These are phyloP conservation scores for Candida manassasensis DNA, from an alignment of 805 yeast genomes.

Conservation along the genomic window DNA sequence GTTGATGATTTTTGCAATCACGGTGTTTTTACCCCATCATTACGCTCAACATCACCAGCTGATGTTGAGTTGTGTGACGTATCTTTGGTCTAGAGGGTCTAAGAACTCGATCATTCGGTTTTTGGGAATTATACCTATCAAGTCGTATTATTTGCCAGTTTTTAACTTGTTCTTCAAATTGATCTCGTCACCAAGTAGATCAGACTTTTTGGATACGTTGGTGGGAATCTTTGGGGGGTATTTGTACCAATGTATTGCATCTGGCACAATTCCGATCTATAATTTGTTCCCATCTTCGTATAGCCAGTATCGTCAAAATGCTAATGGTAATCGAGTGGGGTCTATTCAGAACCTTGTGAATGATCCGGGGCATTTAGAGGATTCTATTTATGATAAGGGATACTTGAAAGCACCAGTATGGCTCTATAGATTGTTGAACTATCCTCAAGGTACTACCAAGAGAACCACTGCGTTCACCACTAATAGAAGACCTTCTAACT, in stretches of 20 bases:
- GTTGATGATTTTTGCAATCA: slow-evolving; percentile 26
- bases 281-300: slow-evolving; percentile 28
- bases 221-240: slow-evolving; percentile 56
- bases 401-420: slow-evolving; percentile 52
- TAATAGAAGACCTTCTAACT: background rate
- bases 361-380: slow-evolving; percentile 21
- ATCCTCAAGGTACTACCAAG: slow-evolving; percentile 21
- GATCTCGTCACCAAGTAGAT: slow-evolving; percentile 38
- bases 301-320: background rate
- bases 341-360: slow-evolving; percentile 9
- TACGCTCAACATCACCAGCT: slow-evolving; percentile 30
- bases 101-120: slow-evolving; percentile 51
- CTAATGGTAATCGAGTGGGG: slow-evolving; percentile 29
- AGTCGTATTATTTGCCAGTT: slow-evolving; percentile 52
- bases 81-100: slow-evolving; percentile 57
- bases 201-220: slow-evolving; percentile 35
- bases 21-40: slow-evolving; percentile 16
- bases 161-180: slow-evolving; percentile 28
- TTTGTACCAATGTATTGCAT: slow-evolving; percentile 57
- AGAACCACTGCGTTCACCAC: slow-evolving; percentile 26
- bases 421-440: slow-evolving; percentile 27
- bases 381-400: slow-evolving; percentile 48
- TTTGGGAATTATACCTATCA: slow-evolving; percentile 47
- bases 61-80: slow-evolving; percentile 51
- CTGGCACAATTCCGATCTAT: slow-evolving; percentile 43